phyloP scores from a whole-genome alignment of 176 grass and related monocot species.

The Eremochloa ophiuroides region DNA sequence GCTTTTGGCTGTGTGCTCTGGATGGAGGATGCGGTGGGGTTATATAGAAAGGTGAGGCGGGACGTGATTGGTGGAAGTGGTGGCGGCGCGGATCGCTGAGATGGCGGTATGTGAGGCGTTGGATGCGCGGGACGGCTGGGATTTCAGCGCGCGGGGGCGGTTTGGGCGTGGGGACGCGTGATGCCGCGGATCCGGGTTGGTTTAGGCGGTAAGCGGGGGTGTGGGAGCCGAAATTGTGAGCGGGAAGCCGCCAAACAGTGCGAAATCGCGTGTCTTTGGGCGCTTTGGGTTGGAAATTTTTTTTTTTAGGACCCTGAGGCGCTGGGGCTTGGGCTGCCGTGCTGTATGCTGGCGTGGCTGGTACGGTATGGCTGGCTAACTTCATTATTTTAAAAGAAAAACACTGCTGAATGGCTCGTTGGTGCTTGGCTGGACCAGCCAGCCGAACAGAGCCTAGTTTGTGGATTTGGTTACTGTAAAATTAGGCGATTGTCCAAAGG shows the following conservation, averaged over 20 bases:
- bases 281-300: background rate
- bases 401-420: no score
- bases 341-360: no score
- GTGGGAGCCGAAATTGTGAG: background rate
- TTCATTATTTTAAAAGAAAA: no score
- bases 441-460: no score
- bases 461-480: no score
- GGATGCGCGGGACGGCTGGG: background rate
- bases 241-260: background rate
- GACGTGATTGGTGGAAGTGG: background rate
- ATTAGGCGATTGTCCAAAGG: no score
- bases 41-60: constrained; percentile 17
- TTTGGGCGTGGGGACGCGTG: constrained; percentile 12
- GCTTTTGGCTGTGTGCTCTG: background rate
- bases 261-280: background rate
- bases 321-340: no score
- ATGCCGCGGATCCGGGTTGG: background rate
- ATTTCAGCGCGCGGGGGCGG: background rate
- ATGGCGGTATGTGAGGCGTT: background rate
- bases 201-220: background rate
- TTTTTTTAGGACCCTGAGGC: background rate
- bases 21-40: background rate
- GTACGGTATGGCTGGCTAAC: no score
- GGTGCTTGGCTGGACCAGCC: no score
- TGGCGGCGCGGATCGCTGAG: constrained; percentile 20